A percentile compares a stretch with the other conserved stretches of the same genome.
phyloP scores from a whole-genome alignment of 2,329 filamentous ascomycete genomes.

The Aureobasidium zeae region DNA sequence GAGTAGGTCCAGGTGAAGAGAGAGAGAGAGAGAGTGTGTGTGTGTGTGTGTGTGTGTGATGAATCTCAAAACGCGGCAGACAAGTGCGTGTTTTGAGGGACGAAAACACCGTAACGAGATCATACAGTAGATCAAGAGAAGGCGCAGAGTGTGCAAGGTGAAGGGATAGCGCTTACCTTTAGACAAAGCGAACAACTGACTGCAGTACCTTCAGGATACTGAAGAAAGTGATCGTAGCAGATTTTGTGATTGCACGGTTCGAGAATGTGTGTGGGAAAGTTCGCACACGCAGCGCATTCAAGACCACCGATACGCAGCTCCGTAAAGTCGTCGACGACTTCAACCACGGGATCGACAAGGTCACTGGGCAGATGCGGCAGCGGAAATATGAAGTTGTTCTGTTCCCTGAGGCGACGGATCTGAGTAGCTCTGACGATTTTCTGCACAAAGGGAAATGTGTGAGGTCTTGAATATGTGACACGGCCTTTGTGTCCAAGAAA shows the following conservation, averaged over 20 bases:
- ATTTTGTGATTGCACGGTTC: conserved; percentile 15
- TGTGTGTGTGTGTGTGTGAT: too few species aligned
- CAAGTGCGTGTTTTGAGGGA: too few species aligned
- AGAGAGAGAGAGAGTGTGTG: too few species aligned
- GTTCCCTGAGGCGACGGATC: neutral
- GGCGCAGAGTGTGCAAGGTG: neutral
- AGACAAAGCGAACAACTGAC: conserved; percentile 8
- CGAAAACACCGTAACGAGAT: too few species aligned
- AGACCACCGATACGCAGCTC: conserved; percentile 4
- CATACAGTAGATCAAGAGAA: too few species aligned
- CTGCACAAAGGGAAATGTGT: neutral
- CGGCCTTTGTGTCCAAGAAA: too few species aligned
- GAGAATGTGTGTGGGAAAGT: conserved; percentile 4
- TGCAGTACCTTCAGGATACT: neutral
- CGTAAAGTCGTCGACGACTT: neutral
- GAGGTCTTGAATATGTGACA: neutral
- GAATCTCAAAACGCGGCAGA: too few species aligned
- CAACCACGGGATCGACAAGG: neutral
- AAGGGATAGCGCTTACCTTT: neutral
- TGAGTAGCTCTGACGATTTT: neutral
- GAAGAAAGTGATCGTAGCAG: conserved; percentile 16
- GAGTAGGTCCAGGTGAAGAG: neutral
- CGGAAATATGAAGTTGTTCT: neutral
- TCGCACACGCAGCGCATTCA: conserved; percentile 2
- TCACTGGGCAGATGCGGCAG: neutral